Evolutionary conservation across 2,329 filamentous ascomycete genomes (phyloP).

Genomic region (Arachnopeziza araneosa): DNA sequence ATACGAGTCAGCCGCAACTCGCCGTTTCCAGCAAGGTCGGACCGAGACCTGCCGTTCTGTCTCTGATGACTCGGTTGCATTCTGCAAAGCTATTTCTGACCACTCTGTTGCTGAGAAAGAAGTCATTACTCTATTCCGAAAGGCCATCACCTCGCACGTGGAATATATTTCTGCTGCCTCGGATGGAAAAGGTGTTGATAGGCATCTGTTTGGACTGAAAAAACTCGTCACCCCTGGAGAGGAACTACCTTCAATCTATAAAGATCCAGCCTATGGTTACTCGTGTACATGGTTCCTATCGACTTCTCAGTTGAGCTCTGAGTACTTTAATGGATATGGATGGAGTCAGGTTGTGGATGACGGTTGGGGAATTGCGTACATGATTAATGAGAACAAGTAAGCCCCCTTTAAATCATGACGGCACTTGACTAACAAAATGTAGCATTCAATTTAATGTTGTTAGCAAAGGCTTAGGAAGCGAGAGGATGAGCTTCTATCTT

Average conservation of each 20-base stretch:
- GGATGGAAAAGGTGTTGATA: constrained; percentile 89
- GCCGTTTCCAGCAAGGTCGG: constrained; percentile 91
- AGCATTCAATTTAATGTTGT: constrained; percentile 98
- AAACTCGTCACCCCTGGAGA: constrained; percentile 78
- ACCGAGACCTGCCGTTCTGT: constrained; percentile 94
- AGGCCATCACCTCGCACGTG: constrained; percentile 74
- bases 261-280: constrained; percentile 81
- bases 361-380: constrained; percentile 96
- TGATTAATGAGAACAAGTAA: constrained; percentile 98
- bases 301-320: constrained; percentile 82
- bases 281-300: constrained; percentile 85
- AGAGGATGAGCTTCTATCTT: constrained; percentile 92
- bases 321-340: constrained; percentile 98
- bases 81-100: constrained; percentile 83
- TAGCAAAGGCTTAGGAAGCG: constrained; percentile 83
- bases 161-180: constrained; percentile 87
- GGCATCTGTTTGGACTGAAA: constrained; percentile 96
- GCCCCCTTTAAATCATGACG: constrained; percentile 14
- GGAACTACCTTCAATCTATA: constrained; percentile 74
- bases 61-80: constrained; percentile 84
- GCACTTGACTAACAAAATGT: constrained; percentile 20
- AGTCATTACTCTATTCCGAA: constrained; percentile 70
- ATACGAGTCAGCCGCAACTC: constrained; percentile 92
- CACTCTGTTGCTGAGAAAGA: constrained; percentile 55
- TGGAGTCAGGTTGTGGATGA: constrained; percentile 97